Evolutionary conservation across 805 yeast genomes (phyloP).

Genomic region (Candida montana): DNA sequence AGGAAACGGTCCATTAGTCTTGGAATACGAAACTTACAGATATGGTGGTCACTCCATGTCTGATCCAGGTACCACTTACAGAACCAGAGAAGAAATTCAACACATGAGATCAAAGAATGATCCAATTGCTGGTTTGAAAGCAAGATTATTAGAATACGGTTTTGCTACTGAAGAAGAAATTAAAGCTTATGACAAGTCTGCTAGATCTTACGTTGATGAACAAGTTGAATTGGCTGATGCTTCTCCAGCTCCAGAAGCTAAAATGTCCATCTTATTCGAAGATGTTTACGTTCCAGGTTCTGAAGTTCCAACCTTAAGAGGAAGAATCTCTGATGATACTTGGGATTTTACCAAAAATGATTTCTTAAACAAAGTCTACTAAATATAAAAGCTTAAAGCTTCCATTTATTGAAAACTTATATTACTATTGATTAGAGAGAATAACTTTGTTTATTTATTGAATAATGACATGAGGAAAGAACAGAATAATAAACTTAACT

Average conservation of each 20-base stretch:
- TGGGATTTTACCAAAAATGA: constrained; percentile 64
- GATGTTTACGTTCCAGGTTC: constrained; percentile 95
- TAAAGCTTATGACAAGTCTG: constrained; percentile 91
- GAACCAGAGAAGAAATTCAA: constrained; percentile 99
- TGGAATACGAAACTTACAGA: constrained; percentile 98
- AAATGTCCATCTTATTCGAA: constrained; percentile 89
- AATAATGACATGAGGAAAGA: neutral
- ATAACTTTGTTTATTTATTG: constrained; percentile 1
- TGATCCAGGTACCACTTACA: constrained; percentile 99
- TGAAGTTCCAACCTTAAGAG: constrained; percentile 90
- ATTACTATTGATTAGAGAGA: neutral
- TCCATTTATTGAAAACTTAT: neutral
- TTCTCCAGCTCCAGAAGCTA: constrained; percentile 92
- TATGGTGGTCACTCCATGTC: constrained; percentile 99
- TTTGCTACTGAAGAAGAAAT: constrained; percentile 94
- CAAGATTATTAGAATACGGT: constrained; percentile 70
- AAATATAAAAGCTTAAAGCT: constrained; percentile 1
- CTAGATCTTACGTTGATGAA: constrained; percentile 91
- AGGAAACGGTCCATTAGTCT: constrained; percentile 93
- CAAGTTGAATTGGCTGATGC: constrained; percentile 92
- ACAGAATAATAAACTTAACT: too few species aligned
- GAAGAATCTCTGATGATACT: constrained; percentile 93
- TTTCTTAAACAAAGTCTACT: constrained; percentile 32
- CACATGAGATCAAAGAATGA: constrained; percentile 98
- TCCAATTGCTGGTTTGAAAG: constrained; percentile 95